Conservation (phyloP, 2,329 filamentous ascomycete species). For the Aulographum hederae region DNA sequence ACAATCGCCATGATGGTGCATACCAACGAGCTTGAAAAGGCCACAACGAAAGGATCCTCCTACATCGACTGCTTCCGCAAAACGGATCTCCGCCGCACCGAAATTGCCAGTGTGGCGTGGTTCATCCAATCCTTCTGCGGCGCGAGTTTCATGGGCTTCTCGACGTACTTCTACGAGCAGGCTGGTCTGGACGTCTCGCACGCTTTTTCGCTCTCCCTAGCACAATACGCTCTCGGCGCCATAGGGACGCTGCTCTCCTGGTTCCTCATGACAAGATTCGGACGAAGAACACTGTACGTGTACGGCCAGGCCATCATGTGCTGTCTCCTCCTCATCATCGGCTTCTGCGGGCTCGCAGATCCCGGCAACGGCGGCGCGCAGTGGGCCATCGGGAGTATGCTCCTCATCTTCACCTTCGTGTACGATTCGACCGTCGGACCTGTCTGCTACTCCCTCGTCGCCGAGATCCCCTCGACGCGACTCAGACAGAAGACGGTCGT, state of each 20-base stretch:
- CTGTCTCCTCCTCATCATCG: constrained; percentile 60
- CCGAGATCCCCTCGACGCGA: constrained; percentile 64
- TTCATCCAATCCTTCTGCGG: constrained; percentile 29
- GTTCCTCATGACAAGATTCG: constrained; percentile 58
- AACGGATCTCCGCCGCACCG: constrained; percentile 59
- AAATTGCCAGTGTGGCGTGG: constrained; percentile 41
- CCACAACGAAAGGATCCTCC: constrained; percentile 52
- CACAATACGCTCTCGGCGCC: constrained; percentile 52
- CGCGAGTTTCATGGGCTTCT: constrained; percentile 28
- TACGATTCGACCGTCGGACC: constrained; percentile 83
- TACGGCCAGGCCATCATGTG: constrained; percentile 50
- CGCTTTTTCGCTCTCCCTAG: constrained; percentile 30
- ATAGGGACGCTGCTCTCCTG: constrained; percentile 67
- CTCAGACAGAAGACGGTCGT: constrained; percentile 87
- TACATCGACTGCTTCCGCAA: constrained; percentile 78
- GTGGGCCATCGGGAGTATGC: constrained; percentile 14
- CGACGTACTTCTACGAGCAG: constrained; percentile 30
- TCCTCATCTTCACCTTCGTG: constrained; percentile 55
- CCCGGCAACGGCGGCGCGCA: constrained; percentile 52
- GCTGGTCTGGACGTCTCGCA: constrained; percentile 24
- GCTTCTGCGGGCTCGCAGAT: constrained; percentile 68
- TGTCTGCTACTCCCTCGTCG: constrained; percentile 75
- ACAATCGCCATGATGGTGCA: constrained; percentile 87
- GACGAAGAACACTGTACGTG: constrained; percentile 58
- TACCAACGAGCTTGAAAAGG: constrained; percentile 63